These are phyloP conservation scores for Aurifilum marmelostoma DNA, from an alignment of 2,329 filamentous ascomycete species.

Conservation along the genomic window DNA sequence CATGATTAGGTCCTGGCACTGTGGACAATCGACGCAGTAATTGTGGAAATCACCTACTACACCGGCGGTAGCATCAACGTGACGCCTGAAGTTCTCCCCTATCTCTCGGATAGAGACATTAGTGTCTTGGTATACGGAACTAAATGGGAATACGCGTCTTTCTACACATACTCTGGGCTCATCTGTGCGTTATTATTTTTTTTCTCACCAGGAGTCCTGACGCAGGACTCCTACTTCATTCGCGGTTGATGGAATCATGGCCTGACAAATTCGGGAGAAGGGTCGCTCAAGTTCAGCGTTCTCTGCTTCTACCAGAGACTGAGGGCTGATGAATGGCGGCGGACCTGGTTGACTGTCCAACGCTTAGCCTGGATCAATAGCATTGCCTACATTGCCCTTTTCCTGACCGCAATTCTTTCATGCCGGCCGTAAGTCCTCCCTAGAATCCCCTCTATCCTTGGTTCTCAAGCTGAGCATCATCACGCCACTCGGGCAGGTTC, in stretches of 20 bases:
- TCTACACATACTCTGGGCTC: constrained; percentile 34
- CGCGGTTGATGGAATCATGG: too few species aligned
- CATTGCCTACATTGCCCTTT: constrained; percentile 29
- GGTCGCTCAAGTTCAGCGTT: constrained; percentile 35
- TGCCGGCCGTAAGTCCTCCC: constrained; percentile 16
- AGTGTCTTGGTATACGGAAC: constrained; percentile 31
- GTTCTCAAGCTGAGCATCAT: neutral
- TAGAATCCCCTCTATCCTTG: neutral
- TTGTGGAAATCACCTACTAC: constrained; percentile 34
- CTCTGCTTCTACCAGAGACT: constrained; percentile 37
- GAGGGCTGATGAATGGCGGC: constrained; percentile 31
- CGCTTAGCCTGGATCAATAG: constrained; percentile 33
- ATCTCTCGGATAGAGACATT: constrained; percentile 32
- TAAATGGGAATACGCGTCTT: constrained; percentile 34
- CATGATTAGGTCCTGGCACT: constrained; percentile 31
- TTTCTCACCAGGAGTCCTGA: too few species aligned
- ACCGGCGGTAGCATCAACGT: constrained; percentile 34
- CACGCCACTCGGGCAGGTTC: constrained; percentile 1
- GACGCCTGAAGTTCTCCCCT: constrained; percentile 23
- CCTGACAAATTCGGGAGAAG: constrained; percentile 20
- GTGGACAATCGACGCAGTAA: constrained; percentile 33
- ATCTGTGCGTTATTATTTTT: constrained; percentile 32
- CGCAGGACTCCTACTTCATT: neutral
- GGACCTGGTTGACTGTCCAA: constrained; percentile 24
- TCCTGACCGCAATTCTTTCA: constrained; percentile 16